Conservation (phyloP, 257 asterid species). For the Paraleonurus japonicus region DNA sequence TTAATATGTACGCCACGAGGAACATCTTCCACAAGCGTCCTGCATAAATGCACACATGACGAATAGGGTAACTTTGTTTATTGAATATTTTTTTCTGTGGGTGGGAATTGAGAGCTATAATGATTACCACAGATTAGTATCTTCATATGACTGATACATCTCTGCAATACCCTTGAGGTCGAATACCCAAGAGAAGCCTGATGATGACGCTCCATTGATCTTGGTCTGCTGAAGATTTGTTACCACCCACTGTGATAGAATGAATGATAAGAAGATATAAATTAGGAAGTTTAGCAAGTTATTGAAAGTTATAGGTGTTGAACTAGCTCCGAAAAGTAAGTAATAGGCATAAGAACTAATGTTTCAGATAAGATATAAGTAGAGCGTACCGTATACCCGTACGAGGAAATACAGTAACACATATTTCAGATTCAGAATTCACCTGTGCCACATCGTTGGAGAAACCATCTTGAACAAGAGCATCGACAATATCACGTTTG, state of each 20-base stretch:
- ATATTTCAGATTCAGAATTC: conserved; percentile 1
- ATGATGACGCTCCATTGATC: conserved; percentile 52
- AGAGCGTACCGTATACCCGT: background rate
- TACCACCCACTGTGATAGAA: conserved; percentile 79
- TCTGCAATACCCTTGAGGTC: conserved; percentile 84
- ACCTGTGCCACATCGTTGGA: conserved; percentile 98
- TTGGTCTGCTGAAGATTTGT: conserved; percentile 69
- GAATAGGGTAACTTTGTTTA: background rate
- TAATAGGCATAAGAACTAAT: background rate
- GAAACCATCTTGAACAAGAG: conserved; percentile 75
- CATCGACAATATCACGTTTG: conserved; percentile 66
- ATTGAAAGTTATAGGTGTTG: background rate
- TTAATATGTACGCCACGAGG: conserved; percentile 92
- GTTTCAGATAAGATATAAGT: background rate
- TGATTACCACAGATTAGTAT: conserved; percentile 71
- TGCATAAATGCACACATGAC: conserved; percentile 26
- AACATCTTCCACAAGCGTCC: conserved; percentile 92
- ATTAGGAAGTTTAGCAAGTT: background rate
- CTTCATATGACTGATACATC: conserved; percentile 95
- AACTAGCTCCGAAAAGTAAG: background rate
- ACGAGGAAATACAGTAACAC: background rate
- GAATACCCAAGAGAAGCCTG: conserved; percentile 76
- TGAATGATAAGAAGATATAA: background rate
- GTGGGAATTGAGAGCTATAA: conserved; percentile 7
- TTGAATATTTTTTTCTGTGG: background rate